Percentiles rank a stretch among this genome's conserved stretches.
Evolutionary conservation across 371 early-diverging fungal genomes (phyloP).

Genomic region (Mucor racemosus): DNA sequence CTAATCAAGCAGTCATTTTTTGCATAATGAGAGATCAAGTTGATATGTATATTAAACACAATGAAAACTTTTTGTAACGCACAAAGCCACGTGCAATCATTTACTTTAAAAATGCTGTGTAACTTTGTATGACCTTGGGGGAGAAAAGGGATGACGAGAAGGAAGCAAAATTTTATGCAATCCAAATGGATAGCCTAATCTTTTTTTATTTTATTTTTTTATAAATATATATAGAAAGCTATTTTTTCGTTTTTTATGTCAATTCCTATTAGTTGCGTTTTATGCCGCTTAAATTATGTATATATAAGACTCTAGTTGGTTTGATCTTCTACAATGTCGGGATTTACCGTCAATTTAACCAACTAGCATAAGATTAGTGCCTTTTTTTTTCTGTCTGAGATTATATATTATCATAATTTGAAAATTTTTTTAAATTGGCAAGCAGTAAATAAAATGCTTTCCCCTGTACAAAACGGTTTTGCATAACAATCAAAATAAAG

Average conservation of each 20-base stretch:
- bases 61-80: neutral
- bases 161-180: neutral
- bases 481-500: neutral
- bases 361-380: neutral
- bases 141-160: neutral
- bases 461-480: neutral
- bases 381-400: neutral
- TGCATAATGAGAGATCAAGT: neutral
- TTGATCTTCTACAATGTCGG: neutral
- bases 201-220: too few species aligned
- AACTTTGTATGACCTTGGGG: neutral
- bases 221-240: too few species aligned
- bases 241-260: too few species aligned
- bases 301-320: neutral
- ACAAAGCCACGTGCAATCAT: slow-evolving; percentile 2
- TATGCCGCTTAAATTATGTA: neutral
- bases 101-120: neutral
- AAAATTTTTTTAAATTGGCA: neutral
- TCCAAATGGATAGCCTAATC: too few species aligned
- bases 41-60: neutral
- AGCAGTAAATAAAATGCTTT: neutral
- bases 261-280: neutral
- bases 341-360: neutral
- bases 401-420: neutral
- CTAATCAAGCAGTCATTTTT: neutral